phyloP scores from a whole-genome alignment of 768 basidiomycete species.

The Artomyces pyxidatus region DNA sequence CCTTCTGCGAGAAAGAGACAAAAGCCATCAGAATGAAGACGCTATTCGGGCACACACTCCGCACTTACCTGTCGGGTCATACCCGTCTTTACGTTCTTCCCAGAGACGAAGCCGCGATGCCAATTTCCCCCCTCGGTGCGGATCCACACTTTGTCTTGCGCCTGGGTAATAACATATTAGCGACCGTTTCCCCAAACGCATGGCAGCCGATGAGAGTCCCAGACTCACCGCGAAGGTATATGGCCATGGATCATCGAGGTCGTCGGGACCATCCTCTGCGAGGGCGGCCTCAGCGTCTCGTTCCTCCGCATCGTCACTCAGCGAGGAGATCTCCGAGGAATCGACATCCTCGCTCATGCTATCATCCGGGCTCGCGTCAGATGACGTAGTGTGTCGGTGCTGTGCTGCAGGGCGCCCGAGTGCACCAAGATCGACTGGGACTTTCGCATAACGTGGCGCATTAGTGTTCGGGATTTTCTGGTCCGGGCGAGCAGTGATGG shows the following conservation, averaged over 20 bases:
- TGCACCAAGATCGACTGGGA: neutral
- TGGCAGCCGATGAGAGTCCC: neutral
- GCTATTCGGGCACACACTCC: neutral
- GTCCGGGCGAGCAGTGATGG: too few species aligned
- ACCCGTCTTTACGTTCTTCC: conserved; percentile 8
- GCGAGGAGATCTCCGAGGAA: neutral
- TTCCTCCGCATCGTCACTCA: conserved; percentile 3
- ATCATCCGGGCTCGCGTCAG: neutral
- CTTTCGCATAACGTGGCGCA: neutral
- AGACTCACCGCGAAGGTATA: conserved; percentile 11
- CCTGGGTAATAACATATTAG: too few species aligned
- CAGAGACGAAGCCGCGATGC: conserved; percentile 11
- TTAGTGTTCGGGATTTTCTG: too few species aligned
- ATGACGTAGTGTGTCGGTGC: neutral
- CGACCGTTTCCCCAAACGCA: too few species aligned
- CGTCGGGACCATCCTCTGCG: conserved; percentile 7
- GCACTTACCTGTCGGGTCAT: conserved; percentile 11
- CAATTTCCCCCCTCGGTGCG: conserved; percentile 13
- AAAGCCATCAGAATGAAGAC: neutral
- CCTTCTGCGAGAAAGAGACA: conserved; percentile 1
- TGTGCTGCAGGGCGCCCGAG: neutral
- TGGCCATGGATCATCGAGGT: conserved; percentile 16
- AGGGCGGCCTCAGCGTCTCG: conserved; percentile 2
- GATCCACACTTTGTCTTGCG: conserved; percentile 13
- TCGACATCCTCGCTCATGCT: neutral